Evolutionary conservation across 768 basidiomycete species (phyloP), one percentile per base, ranked within the genome.

Genomic region (Mycena vitilis): DNA sequence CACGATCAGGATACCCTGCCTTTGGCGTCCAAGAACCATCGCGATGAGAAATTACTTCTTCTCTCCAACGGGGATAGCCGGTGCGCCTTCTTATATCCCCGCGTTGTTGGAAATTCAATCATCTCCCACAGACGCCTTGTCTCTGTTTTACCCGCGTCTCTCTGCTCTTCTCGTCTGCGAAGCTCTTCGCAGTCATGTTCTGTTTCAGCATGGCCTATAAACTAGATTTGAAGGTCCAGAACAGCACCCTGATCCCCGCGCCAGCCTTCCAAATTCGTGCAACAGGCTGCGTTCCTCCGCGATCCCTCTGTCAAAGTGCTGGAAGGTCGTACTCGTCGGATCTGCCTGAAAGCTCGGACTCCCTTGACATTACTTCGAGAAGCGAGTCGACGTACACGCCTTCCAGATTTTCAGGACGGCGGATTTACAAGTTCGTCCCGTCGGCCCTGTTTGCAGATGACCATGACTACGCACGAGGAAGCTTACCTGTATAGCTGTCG

Each of bases 321-420:
- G 52, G 42, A 61, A 40, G n/a, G 23, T 67, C 66, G 66, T 56
- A 25, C 47, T 57, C 34, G 25, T 55, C 54, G 60, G 66, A 62
- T 67, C 66, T 30, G 30, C 5, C 30, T 30, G 30, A 30, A 30
- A 2, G 30, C 30, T 30, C 30, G 30, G 30, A 30, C 23, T 44
- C 40, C 49, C n/a, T n/a, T 54, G 25, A 16, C 7, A 58, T 49
- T 23, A 18, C 47, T 34, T 57, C 57, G 25, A 22, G 57, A 59
- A 53, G 40, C 22, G 15, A 42, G 8, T 5, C 3, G 2, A 60
- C 60, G 51, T 59, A 34, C 23, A 18, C 22, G 30, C 30, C 9
- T 49, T 30, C 30, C 51, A 44, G 52, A 63, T 54, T 47, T 5
- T 49, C 58, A 44, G 22, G 34, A 42, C 15, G 47, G n/a, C 40